Base-by-base conservation (phyloP, 139 green algal species). In the Micractinium conductrix region DNA sequence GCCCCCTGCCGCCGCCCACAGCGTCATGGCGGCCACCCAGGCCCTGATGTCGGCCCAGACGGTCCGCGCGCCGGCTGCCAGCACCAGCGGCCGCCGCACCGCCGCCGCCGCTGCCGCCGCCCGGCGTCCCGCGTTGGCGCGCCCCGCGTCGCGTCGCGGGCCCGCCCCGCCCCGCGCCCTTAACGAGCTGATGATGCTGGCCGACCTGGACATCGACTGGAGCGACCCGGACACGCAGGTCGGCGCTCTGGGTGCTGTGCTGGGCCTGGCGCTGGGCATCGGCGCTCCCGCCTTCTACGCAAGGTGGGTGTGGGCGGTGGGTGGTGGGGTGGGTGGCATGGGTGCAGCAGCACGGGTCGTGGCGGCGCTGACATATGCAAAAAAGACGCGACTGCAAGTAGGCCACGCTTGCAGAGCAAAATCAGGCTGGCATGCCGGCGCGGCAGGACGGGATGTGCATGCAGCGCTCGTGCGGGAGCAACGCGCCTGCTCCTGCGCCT, bases 261-360 rank as follows among this genome's bases (percentile, higher is more conserved):
- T 93, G 33, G 93, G 92, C 38, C 45, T 95, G 26, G 85, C 70
- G 0, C 35, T 95, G 7, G 92, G 91, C 55, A 92, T 93, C 35
- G 94, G 94, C 7, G 92, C 89, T 0, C 95, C 94, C 7, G 65
- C 94, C 10, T 98, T 95, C 85, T 98, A 97, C 84, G 94, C 93
- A 75, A 93, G n/a, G n/a, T n/a, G n/a, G n/a, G n/a, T n/a, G n/a
- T n/a, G n/a, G n/a, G n/a, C n/a, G n/a, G n/a, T n/a, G n/a, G n/a
- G n/a, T n/a, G n/a, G n/a, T n/a, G n/a, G n/a, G n/a, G n/a, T n/a
- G n/a, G n/a, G n/a, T n/a, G n/a, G n/a, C n/a, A n/a, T n/a, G n/a
- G n/a, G n/a, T n/a, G n/a, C n/a, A n/a, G n/a, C n/a, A n/a, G n/a
- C n/a, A n/a, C n/a, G n/a, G n/a, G n/a, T n/a, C n/a, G n/a, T n/a